Evolutionary conservation across 495 filamentous ascomycete genomes (phyloP).

Genomic region (Achaetomiella virescens): DNA sequence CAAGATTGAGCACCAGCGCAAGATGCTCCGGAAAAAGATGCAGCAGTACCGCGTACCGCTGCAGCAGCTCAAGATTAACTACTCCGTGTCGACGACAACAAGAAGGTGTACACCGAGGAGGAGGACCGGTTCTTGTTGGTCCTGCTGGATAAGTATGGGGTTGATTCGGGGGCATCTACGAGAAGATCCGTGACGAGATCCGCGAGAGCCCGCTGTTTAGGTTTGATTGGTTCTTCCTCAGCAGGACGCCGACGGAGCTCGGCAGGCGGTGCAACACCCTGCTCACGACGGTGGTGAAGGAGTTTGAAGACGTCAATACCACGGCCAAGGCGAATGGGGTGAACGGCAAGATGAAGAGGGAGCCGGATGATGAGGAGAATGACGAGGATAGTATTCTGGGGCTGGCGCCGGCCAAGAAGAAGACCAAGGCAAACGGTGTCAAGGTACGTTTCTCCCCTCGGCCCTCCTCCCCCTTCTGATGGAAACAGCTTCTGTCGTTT

Average conservation of each 20-base stretch:
- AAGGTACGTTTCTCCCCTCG: constrained; percentile 48
- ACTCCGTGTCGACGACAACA: constrained; percentile 99
- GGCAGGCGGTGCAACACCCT: constrained; percentile 87
- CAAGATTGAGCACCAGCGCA: constrained; percentile 85
- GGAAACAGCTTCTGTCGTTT: no score
- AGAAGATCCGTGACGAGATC: constrained; percentile 85
- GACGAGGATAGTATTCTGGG: constrained; percentile 72
- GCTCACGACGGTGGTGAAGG: constrained; percentile 84
- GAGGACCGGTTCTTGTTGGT: constrained; percentile 96
- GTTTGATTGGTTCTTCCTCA: constrained; percentile 99
- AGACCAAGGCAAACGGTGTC: constrained; percentile 70
- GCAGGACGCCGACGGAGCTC: constrained; percentile 87
- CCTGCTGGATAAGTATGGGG: constrained; percentile 81
- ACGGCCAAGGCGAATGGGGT: constrained; percentile 55
- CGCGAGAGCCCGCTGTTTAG: constrained; percentile 91
- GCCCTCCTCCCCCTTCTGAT: no score
- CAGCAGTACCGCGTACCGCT: constrained; percentile 91
- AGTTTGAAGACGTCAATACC: constrained; percentile 66
- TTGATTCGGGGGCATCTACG: constrained; percentile 77
- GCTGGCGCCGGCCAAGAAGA: constrained; percentile 82
- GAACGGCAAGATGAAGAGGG: constrained; percentile 66
- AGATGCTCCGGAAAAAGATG: constrained; percentile 93
- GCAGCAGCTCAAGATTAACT: constrained; percentile 97
- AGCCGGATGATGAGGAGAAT: constrained; percentile 69
- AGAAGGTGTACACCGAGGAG: constrained; percentile 98